phyloP scores from a whole-genome alignment of 805 yeast genomes.

The Saccharomycopsis selenospora region DNA sequence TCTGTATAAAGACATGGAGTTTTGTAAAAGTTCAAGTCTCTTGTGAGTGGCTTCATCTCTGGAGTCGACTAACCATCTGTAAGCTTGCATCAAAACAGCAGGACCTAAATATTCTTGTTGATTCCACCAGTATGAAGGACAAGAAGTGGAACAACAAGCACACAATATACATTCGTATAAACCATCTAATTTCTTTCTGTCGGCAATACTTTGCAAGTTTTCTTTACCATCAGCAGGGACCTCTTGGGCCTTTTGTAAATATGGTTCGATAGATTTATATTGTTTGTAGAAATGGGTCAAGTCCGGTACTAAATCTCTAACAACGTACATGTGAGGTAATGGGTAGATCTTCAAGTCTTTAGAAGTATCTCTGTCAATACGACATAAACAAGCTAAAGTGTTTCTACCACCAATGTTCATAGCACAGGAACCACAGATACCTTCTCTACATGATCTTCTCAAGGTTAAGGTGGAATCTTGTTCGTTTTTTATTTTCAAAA shows the following conservation, averaged over 20 bases:
- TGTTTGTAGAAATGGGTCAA: slow-evolving; percentile 96
- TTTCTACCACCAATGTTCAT: slow-evolving; percentile 98
- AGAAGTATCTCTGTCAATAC: slow-evolving; percentile 71
- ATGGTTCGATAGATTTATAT: slow-evolving; percentile 96
- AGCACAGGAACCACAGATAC: slow-evolving; percentile 99
- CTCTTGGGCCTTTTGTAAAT: slow-evolving; percentile 67
- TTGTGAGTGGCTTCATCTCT: slow-evolving; percentile 82
- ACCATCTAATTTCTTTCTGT: slow-evolving; percentile 94
- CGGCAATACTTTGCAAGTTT: slow-evolving; percentile 82
- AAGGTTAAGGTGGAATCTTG: slow-evolving; percentile 93
- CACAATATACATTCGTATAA: slow-evolving; percentile 95
- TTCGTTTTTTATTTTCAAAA: slow-evolving; percentile 91
- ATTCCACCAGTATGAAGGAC: slow-evolving; percentile 99
- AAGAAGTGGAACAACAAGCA: slow-evolving; percentile 97
- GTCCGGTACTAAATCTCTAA: slow-evolving; percentile 95
- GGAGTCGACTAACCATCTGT: slow-evolving; percentile 96
- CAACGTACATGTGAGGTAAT: slow-evolving; percentile 96
- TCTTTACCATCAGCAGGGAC: slow-evolving; percentile 88
- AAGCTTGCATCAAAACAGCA: slow-evolving; percentile 98
- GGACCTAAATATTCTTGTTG: slow-evolving; percentile 98
- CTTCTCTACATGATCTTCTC: slow-evolving; percentile 98
- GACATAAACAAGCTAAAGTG: slow-evolving; percentile 94
- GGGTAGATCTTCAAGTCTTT: slow-evolving; percentile 88
- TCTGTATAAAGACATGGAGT: slow-evolving; percentile 96
- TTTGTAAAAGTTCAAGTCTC: slow-evolving; percentile 87